phyloP scores from a whole-genome alignment of 805 yeast species.

The Kodamaea hsintzibuensis region DNA sequence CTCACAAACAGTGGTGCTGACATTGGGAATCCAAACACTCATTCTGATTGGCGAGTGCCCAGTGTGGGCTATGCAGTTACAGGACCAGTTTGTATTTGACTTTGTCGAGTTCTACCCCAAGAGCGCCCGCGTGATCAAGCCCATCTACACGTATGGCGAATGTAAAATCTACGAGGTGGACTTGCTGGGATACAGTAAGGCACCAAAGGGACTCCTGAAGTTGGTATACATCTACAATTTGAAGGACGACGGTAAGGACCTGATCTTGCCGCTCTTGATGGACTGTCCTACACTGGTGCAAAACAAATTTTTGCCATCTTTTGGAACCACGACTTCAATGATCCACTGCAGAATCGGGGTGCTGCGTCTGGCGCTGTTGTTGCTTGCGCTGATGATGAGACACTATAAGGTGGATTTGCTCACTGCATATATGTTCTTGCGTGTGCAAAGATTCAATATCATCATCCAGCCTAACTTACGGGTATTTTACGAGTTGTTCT shows the following conservation, averaged over 20 bases:
- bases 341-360: constrained; percentile 45
- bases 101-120: constrained; percentile 4
- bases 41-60: constrained; percentile 41
- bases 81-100: constrained; percentile 12
- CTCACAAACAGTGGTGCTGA: constrained; percentile 27
- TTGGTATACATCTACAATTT: constrained; percentile 32
- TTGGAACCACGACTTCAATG: constrained; percentile 18
- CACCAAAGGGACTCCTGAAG: constrained; percentile 10
- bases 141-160: constrained; percentile 12
- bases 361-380: constrained; percentile 43
- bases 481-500: constrained; percentile 37
- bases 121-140: neutral
- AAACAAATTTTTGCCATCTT: constrained; percentile 23
- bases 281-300: constrained; percentile 33
- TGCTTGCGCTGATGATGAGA: constrained; percentile 41
- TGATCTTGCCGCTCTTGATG: constrained; percentile 28
- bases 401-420: constrained; percentile 29
- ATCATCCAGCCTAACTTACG: constrained; percentile 44
- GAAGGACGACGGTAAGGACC: constrained; percentile 42
- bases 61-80: constrained; percentile 25
- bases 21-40: constrained; percentile 25
- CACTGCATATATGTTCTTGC: constrained; percentile 36
- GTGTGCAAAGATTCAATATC: constrained; percentile 41
- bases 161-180: constrained; percentile 22
- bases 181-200: constrained; percentile 10